phyloP scores from a whole-genome alignment of 73 alveolate genomes.

The Blepharisma stoltei region DNA sequence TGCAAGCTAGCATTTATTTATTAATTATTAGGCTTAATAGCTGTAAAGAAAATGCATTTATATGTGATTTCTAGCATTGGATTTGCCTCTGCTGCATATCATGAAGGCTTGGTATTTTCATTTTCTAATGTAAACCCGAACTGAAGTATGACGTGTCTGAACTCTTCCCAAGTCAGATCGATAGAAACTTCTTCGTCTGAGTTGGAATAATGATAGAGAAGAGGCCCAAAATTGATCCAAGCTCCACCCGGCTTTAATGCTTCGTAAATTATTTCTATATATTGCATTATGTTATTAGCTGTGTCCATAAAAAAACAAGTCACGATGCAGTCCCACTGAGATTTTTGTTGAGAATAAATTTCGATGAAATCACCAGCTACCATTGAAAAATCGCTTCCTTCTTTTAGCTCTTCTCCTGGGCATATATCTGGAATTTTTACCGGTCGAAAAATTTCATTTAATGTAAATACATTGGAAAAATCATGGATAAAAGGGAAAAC shows the following conservation, averaged over 20 bases:
- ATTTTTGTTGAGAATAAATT: slow-evolving; percentile 67
- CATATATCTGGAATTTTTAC: slow-evolving; percentile 49
- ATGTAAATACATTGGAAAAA: slow-evolving; percentile 69
- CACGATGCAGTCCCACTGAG: slow-evolving; percentile 81
- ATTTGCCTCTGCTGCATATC: slow-evolving; percentile 55
- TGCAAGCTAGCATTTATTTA: neutral
- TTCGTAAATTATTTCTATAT: slow-evolving; percentile 86
- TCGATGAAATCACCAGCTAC: slow-evolving; percentile 96
- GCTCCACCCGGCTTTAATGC: slow-evolving; percentile 86
- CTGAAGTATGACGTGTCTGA: slow-evolving; percentile 24
- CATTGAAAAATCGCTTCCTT: slow-evolving; percentile 78
- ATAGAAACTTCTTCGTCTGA: slow-evolving; percentile 63
- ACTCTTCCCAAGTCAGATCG: slow-evolving; percentile 86
- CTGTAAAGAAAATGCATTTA: slow-evolving; percentile 72
- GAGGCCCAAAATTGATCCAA: slow-evolving; percentile 94
- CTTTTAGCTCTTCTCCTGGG: slow-evolving; percentile 63
- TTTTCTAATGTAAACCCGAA: slow-evolving; percentile 18
- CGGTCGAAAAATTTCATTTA: slow-evolving; percentile 57
- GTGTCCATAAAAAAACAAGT: slow-evolving; percentile 97
- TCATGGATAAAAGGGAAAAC: slow-evolving; percentile 84
- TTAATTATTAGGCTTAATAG: slow-evolving; percentile 41
- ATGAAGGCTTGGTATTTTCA: slow-evolving; percentile 31
- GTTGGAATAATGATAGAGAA: slow-evolving; percentile 88
- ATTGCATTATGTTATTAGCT: slow-evolving; percentile 92
- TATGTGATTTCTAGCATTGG: slow-evolving; percentile 58